Conservation (phyloP, 352 stramenopile genomes). For the Phytopythium chamaehyphon region DNA sequence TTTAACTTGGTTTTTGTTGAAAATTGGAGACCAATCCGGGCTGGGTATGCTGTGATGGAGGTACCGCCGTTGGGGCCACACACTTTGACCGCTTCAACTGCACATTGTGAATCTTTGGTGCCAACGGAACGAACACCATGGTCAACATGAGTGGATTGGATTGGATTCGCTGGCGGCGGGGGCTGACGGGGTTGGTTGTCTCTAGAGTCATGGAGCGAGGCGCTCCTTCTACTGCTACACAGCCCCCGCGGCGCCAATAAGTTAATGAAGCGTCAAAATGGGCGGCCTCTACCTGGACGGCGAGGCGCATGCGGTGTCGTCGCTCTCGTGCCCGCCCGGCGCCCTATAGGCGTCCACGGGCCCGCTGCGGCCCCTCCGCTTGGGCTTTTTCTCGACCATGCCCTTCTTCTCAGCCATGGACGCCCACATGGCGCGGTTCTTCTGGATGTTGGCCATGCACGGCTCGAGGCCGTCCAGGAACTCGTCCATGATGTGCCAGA, state of each 20-base stretch:
- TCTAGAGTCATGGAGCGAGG: too few species aligned
- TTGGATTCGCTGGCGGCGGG: too few species aligned
- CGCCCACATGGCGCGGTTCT: slow-evolving; percentile 63
- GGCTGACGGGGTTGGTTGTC: too few species aligned
- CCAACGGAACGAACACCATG: too few species aligned
- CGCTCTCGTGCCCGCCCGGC: not conserved
- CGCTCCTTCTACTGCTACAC: slow-evolving; percentile 4
- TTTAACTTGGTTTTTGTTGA: too few species aligned
- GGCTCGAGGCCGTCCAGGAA: slow-evolving; percentile 58
- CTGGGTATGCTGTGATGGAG: too few species aligned
- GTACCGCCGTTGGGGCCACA: too few species aligned
- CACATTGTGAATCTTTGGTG: too few species aligned
- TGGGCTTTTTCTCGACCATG: slow-evolving; percentile 2
- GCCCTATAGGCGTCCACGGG: not conserved
- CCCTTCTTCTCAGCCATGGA: slow-evolving; percentile 21
- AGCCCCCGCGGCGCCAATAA: not conserved
- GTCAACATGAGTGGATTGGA: too few species aligned
- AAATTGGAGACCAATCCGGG: too few species aligned
- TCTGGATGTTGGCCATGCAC: slow-evolving; percentile 63
- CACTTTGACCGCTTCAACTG: too few species aligned
- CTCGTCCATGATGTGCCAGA: slow-evolving; percentile 67
- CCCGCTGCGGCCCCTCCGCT: slow-evolving; percentile 11
- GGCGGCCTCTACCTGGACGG: not conserved
- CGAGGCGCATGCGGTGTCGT: not conserved
- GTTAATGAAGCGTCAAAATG: not conserved